Conservation (phyloP, 768 basidiomycete species). For the Leccinum pellstonianum region DNA sequence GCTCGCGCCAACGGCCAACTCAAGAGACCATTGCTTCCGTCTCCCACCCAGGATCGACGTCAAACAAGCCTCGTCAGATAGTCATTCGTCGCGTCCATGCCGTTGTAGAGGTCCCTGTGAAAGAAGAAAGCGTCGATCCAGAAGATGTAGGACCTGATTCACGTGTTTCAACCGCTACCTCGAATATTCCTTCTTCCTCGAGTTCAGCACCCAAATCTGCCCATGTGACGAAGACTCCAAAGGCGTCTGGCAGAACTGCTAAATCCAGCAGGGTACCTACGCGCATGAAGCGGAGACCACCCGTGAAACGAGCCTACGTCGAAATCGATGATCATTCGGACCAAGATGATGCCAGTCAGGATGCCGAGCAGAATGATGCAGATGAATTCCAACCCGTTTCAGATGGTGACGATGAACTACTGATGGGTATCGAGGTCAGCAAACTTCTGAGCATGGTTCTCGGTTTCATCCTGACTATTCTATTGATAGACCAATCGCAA, state of each 20-base stretch:
- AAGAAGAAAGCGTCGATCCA: slow-evolving; percentile 56
- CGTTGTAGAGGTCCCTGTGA: slow-evolving; percentile 55
- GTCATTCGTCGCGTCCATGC: slow-evolving; percentile 67
- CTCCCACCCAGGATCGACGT: slow-evolving; percentile 9
- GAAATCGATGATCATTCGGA: slow-evolving; percentile 32
- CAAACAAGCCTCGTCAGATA: slow-evolving; percentile 20
- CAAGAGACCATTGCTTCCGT: slow-evolving; percentile 3
- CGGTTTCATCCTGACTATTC: slow-evolving; percentile 1
- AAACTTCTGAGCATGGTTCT: slow-evolving; percentile 5
- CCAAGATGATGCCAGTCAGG: slow-evolving; percentile 16
- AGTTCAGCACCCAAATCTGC: slow-evolving; percentile 8
- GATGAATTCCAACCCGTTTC: slow-evolving; percentile 22
- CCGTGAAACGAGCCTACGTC: slow-evolving; percentile 27
- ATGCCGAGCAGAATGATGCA: slow-evolving; percentile 12
- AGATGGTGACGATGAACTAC: slow-evolving; percentile 59
- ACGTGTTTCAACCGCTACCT: slow-evolving; percentile 11
- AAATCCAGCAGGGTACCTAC: slow-evolving; percentile 8
- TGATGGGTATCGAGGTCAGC: slow-evolving; percentile 58
- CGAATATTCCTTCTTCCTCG: slow-evolving; percentile 17
- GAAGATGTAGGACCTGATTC: slow-evolving; percentile 23
- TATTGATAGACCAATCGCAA: slow-evolving; percentile 40
- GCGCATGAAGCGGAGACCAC: slow-evolving; percentile 20
- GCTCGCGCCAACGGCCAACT: slow-evolving; percentile 21
- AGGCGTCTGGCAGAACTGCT: slow-evolving; percentile 2
- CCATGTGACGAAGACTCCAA: slow-evolving; percentile 12